Percentiles rank a stretch among this genome's conserved stretches.
These are phyloP conservation scores for Spatholobus suberectus DNA, from an alignment of 306 rosid genomes.

Conservation along the genomic window DNA sequence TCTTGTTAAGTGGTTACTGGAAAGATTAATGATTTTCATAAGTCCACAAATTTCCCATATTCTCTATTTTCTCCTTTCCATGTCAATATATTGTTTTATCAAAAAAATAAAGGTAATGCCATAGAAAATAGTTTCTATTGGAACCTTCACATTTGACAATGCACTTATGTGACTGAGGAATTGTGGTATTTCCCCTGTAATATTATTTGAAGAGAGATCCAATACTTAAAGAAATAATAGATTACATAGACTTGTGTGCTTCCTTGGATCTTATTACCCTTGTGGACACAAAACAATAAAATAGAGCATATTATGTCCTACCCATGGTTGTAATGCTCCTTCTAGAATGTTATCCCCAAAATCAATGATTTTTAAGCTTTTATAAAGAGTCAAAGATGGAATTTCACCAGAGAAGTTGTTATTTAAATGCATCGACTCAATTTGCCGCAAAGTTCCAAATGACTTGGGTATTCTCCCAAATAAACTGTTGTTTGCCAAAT, in stretches of 20 bases:
- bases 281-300: too few species aligned
- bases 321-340: too few species aligned
- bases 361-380: neutral
- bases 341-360: neutral
- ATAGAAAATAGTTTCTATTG: neutral
- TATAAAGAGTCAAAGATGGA: neutral
- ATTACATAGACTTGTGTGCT: constrained; percentile 31
- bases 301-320: too few species aligned
- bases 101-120: too few species aligned
- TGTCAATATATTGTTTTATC: neutral
- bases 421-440: neutral
- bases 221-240: constrained; percentile 35
- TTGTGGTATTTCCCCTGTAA: constrained; percentile 33
- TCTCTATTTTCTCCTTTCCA: constrained; percentile 45
- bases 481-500: constrained; percentile 35
- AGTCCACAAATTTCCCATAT: constrained; percentile 44
- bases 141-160: neutral
- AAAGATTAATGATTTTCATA: constrained; percentile 46
- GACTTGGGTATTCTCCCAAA: constrained; percentile 31
- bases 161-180: constrained; percentile 34
- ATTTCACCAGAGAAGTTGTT: neutral
- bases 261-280: constrained; percentile 18
- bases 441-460: neutral
- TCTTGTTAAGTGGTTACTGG: constrained; percentile 37
- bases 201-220: constrained; percentile 42